phyloP scores from a whole-genome alignment of 345 rosid genomes.

The Reutealis trisperma region DNA sequence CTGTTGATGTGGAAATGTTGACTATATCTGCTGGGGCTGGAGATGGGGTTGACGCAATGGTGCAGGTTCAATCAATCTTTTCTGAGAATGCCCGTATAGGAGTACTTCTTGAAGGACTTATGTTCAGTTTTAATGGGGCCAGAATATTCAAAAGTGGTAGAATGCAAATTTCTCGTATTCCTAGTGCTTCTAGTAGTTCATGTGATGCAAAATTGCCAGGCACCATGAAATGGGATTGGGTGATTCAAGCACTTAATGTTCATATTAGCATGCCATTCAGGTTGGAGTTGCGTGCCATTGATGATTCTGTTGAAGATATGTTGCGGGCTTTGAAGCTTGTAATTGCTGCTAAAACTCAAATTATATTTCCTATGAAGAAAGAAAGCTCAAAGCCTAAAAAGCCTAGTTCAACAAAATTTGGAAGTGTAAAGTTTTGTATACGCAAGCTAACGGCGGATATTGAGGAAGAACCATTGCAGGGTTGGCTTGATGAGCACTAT shows the following conservation, averaged over 20 bases:
- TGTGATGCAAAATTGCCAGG: conserved; percentile 51
- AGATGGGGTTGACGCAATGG: conserved; percentile 80
- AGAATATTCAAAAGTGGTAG: conserved; percentile 77
- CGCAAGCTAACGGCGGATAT: conserved; percentile 82
- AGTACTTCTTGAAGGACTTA: conserved; percentile 89
- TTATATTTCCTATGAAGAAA: conserved; percentile 55
- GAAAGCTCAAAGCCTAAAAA: conserved; percentile 71
- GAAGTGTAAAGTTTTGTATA: conserved; percentile 69
- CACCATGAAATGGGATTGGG: conserved; percentile 69
- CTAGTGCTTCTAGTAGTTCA: conserved; percentile 52
- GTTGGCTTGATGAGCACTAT: conserved; percentile 98
- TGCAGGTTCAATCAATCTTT: conserved; percentile 93
- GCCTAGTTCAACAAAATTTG: conserved; percentile 66
- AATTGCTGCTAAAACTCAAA: conserved; percentile 60
- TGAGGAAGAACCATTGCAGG: conserved; percentile 96
- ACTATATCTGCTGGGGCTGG: conserved; percentile 81
- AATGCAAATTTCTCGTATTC: conserved; percentile 92
- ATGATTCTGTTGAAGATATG: conserved; percentile 96
- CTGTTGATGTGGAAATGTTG: conserved; percentile 85
- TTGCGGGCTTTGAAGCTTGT: conserved; percentile 81
- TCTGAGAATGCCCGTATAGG: conserved; percentile 97
- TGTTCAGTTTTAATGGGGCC: conserved; percentile 70
- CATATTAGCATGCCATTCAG: conserved; percentile 88
- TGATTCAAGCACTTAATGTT: conserved; percentile 87
- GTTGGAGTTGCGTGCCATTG: conserved; percentile 92